Evolutionary conservation across 345 rosid genomes (phyloP), one percentile per base, ranked within the genome.

Genomic region (Eutrema yunnanense): DNA sequence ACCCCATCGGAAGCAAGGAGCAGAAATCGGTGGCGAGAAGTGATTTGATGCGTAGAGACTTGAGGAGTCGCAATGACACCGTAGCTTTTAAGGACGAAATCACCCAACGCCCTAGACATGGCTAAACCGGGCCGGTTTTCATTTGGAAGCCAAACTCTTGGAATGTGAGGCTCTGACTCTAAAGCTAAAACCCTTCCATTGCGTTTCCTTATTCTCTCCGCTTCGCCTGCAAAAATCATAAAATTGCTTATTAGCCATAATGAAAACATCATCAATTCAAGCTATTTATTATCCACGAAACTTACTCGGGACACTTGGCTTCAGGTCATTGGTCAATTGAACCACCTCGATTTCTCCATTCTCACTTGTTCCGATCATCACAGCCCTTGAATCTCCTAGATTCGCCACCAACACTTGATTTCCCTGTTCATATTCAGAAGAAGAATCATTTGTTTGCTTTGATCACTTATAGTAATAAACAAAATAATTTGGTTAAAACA

Each of bases 101-200:
- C 96, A 0, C 98, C 97, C 0, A 94, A 88, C 69, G 97, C 92
- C 26, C 98, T 81, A 14, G 98, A 86, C 98, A 94, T 94, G 63
- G 98, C 98, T n/a, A 91, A 67, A 11, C 98, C 98, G 2, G 98
- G 98, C 4, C 64, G 40, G 82, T 94, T 87, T 64, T 84, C 90
- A 50, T 72, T 37, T 0, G 98, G 98, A 33, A 91, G 81, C 98
- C 98, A 94, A 46, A 94, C 98, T 63, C 97, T 79, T 9, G 82
- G 82, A 65, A 91, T 82, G 57, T 91, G 92, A 16, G 93, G 90
- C 41, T 91, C 97, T 51, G 82, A 82, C 73, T 85, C 83, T 16
- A 89, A 77, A 4, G 95, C 85, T 8, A 89, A 74, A 0, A 94
- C 96, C 34, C 97, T 78, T 4, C 98, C 98, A 0, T 81, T 79